phyloP scores from a whole-genome alignment of 208 protist genomes.

The Angomonas desouzai region DNA sequence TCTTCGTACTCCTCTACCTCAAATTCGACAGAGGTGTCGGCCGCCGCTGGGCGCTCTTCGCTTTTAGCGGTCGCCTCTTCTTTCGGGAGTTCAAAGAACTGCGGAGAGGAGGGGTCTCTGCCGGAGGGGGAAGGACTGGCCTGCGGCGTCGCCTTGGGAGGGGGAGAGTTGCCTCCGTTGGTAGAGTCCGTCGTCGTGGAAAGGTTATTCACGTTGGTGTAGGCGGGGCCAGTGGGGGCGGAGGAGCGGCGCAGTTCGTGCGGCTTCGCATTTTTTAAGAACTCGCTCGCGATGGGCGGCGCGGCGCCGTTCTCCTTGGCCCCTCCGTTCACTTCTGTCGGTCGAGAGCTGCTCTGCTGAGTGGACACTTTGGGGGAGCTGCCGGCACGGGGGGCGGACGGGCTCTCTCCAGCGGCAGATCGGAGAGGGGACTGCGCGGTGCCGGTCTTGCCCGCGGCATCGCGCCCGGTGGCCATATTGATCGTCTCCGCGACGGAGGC shows the following conservation, averaged over 20 bases:
- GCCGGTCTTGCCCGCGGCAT: not conserved
- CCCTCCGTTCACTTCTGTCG: too few relatives aligned
- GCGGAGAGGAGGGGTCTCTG: not conserved
- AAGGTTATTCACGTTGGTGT: not conserved
- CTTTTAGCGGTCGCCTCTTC: constrained; percentile 6
- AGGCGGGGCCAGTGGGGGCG: not conserved
- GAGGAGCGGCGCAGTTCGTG: not conserved
- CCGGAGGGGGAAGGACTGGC: not conserved
- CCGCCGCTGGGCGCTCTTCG: not conserved
- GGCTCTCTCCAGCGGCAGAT: not conserved
- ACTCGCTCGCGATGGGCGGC: not conserved
- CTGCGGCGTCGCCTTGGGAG: not conserved
- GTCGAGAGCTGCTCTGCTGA: not conserved
- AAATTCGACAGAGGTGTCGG: not conserved
- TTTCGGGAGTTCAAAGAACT: constrained; percentile 3
- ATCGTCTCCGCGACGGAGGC: constrained; percentile 22
- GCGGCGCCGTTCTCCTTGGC: not conserved
- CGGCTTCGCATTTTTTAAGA: not conserved
- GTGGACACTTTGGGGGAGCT: not conserved
- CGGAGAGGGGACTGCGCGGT: not conserved
- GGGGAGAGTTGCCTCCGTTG: not conserved
- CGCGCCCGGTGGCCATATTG: not conserved
- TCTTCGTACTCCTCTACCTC: constrained; percentile 5
- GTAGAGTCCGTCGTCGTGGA: not conserved
- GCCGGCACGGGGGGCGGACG: not conserved